These are phyloP conservation scores for Verticillium zaregamsianum DNA, from an alignment of 2,329 filamentous ascomycete genomes.

Conservation along the genomic window DNA sequence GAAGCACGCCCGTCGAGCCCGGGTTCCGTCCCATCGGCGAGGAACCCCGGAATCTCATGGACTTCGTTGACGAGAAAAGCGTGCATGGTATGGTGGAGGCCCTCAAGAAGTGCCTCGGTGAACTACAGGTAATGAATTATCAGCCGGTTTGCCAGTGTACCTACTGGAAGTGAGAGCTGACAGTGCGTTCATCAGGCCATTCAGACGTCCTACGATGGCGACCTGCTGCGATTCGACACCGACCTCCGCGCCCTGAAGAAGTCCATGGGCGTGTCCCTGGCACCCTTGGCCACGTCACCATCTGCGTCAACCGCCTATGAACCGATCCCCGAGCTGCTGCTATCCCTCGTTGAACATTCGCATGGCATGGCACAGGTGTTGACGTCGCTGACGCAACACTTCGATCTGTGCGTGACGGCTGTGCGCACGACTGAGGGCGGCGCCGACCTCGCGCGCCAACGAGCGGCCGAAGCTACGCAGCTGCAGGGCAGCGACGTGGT, in stretches of 20 bases:
- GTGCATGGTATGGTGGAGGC: constrained; percentile 62
- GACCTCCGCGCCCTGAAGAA: constrained; percentile 65
- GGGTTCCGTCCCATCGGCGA: constrained; percentile 57
- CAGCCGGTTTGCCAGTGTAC: background rate
- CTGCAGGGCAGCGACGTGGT: constrained; percentile 43
- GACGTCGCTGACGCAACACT: constrained; percentile 78
- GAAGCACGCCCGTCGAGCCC: constrained; percentile 59
- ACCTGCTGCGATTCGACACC: constrained; percentile 70
- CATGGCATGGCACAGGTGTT: constrained; percentile 79
- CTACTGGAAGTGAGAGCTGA: constrained; percentile 12
- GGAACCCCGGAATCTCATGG: constrained; percentile 59
- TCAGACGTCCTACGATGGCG: constrained; percentile 70
- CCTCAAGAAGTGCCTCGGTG: constrained; percentile 66
- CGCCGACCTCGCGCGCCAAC: constrained; percentile 62
- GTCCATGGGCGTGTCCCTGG: constrained; percentile 41
- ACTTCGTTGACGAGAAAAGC: constrained; percentile 71
- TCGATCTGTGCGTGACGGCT: constrained; percentile 88
- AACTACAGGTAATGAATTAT: constrained; percentile 52
- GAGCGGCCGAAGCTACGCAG: constrained; percentile 59
- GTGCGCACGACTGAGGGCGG: constrained; percentile 86
- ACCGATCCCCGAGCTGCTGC: constrained; percentile 51
- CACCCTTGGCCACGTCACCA: constrained; percentile 23
- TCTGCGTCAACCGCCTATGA: constrained; percentile 31
- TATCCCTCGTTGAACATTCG: constrained; percentile 66
- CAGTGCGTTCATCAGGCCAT: constrained; percentile 39